A percentile compares a stretch with the other conserved stretches of the same genome.
Evolutionary conservation across 2,329 filamentous ascomycete species (phyloP).

Genomic region (Aphanoascus verrucosus): DNA sequence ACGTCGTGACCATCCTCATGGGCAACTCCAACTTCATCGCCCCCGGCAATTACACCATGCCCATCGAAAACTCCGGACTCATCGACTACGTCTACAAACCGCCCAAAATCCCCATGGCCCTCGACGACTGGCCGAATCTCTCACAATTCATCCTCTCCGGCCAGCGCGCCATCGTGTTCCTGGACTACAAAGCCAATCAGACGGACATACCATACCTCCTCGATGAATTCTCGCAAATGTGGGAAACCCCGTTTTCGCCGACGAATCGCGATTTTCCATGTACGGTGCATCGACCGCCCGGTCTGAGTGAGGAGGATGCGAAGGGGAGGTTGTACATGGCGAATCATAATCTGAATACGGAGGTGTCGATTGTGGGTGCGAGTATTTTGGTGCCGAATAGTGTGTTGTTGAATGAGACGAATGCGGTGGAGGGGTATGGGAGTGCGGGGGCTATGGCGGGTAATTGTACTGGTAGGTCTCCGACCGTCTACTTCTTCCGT

Average conservation of each 20-base stretch:
- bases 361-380: conserved; percentile 56
- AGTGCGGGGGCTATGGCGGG: conserved; percentile 54
- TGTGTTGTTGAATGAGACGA: conserved; percentile 59
- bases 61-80: conserved; percentile 62
- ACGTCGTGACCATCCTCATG: conserved; percentile 77
- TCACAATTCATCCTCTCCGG: conserved; percentile 60
- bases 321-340: conserved; percentile 62
- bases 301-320: conserved; percentile 45
- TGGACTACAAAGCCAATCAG: conserved; percentile 79
- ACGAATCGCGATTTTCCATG: conserved; percentile 63
- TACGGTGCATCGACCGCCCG: conserved; percentile 62
- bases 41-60: conserved; percentile 52
- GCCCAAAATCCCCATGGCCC: conserved; percentile 55
- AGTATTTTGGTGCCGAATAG: conserved; percentile 62
- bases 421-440: conserved; percentile 53
- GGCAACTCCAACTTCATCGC: conserved; percentile 71
- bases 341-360: conserved; percentile 84
- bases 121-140: conserved; percentile 74
- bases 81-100: conserved; percentile 63
- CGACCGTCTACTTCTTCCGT: background rate
- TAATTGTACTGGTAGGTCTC: conserved; percentile 47
- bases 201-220: conserved; percentile 69
- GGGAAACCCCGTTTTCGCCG: conserved; percentile 82
- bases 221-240: conserved; percentile 78
- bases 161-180: conserved; percentile 66